These are phyloP conservation scores for Elaeagnus macrophylla DNA, from an alignment of 306 rosid genomes.

Conservation along the genomic window DNA sequence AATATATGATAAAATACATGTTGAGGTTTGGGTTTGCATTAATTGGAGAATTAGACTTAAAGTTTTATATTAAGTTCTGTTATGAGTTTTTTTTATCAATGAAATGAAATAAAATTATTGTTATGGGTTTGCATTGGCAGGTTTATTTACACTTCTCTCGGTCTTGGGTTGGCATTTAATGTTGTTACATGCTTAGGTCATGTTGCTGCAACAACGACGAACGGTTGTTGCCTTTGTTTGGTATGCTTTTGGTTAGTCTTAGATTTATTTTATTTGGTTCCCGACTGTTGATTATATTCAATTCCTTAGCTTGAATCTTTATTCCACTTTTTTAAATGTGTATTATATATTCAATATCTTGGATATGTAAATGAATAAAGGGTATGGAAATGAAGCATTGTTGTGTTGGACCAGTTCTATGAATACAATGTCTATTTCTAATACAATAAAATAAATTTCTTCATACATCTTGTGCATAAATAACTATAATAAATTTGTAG, in stretches of 20 bases:
- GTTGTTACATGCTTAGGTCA: conserved; percentile 72
- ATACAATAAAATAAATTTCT: too few relatives aligned
- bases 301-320: not conserved
- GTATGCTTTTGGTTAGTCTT: conserved; percentile 40
- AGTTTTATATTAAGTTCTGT: too few relatives aligned
- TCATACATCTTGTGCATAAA: too few relatives aligned
- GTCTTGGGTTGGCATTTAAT: conserved; percentile 52
- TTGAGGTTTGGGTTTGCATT: too few relatives aligned
- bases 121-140: conserved; percentile 36
- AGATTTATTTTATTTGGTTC: not conserved
- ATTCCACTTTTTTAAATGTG: conserved; percentile 2
- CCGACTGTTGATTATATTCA: not conserved
- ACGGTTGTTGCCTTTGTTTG: conserved; percentile 73
- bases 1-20: too few relatives aligned
- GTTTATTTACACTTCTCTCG: conserved; percentile 69
- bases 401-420: too few relatives aligned
- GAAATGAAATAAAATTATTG: conserved; percentile 4
- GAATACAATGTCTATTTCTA: too few relatives aligned
- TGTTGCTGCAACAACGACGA: conserved; percentile 67
- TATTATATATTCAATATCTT: too few relatives aligned
- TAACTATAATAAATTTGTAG: too few relatives aligned
- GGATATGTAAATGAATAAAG: too few relatives aligned
- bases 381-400: conserved; percentile 1
- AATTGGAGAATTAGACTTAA: not conserved
- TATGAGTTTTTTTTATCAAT: not conserved